Percentiles rank a stretch among this genome's conserved stretches.
These are phyloP conservation scores for Syzygium jambos DNA, from an alignment of 345 rosid species.

Conservation along the genomic window DNA sequence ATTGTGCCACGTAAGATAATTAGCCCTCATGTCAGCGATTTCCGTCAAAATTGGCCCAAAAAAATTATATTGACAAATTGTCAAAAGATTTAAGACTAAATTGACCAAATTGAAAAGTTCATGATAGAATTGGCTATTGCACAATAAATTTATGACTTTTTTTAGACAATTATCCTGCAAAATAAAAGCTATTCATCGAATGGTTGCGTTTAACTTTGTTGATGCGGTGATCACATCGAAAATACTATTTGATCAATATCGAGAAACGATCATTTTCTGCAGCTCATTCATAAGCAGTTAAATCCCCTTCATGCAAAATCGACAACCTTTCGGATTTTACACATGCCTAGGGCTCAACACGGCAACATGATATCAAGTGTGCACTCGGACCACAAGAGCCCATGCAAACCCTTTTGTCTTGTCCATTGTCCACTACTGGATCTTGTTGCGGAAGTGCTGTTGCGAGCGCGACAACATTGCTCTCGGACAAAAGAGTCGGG, in stretches of 20 bases:
- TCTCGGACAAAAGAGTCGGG: not conserved
- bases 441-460: not conserved
- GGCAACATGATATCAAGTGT: not conserved
- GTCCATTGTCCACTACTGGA: not conserved
- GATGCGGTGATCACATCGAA: not conserved
- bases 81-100: not conserved
- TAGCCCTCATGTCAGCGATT: not conserved
- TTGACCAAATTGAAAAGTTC: not conserved
- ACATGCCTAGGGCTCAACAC: not conserved
- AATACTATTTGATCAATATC: not conserved
- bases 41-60: not conserved
- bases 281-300: not conserved
- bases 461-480: not conserved
- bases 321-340: not conserved
- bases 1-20: rapidly evolving
- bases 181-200: not conserved
- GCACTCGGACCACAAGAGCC: not conserved
- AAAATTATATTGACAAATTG: not conserved
- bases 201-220: not conserved
- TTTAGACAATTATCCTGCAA: not conserved
- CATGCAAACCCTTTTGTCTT: not conserved
- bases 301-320: not conserved
- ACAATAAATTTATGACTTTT: rapidly evolving
- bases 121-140: rapidly evolving
- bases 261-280: not conserved